A percentile compares a stretch with the other conserved stretches of the same genome.
Conservation (phyloP, 176 grass and related monocot species). For the Typha latifolia region DNA sequence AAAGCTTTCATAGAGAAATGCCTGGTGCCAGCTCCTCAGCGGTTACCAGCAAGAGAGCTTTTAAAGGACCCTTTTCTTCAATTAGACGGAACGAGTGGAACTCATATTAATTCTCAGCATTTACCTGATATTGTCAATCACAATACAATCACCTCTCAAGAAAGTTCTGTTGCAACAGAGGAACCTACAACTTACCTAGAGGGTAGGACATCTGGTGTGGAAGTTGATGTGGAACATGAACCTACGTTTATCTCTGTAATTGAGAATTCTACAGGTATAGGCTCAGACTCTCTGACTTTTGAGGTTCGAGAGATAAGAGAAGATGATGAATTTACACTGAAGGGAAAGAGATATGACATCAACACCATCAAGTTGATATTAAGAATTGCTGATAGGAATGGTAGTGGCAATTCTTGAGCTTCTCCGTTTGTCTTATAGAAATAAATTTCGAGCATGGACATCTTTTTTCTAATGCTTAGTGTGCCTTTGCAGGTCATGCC, state of each 20-base stretch:
- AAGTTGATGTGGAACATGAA: not conserved
- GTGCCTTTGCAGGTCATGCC: slow-evolving; percentile 16
- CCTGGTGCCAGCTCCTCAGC: slow-evolving; percentile 28
- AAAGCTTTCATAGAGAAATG: slow-evolving; percentile 45
- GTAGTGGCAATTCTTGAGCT: slow-evolving; percentile 12
- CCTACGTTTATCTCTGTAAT: slow-evolving; percentile 26
- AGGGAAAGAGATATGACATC: slow-evolving; percentile 11
- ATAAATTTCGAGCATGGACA: not conserved
- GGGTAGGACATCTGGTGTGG: not conserved
- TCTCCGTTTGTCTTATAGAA: not conserved
- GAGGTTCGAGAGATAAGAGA: slow-evolving; percentile 12
- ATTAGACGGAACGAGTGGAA: slow-evolving; percentile 8
- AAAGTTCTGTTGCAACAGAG: not conserved
- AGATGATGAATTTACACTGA: slow-evolving; percentile 20
- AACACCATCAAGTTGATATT: slow-evolving; percentile 14
- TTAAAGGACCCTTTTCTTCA: slow-evolving; percentile 36
- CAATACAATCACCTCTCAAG: not conserved
- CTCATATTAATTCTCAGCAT: not conserved
- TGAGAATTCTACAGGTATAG: slow-evolving; percentile 15
- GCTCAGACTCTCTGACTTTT: slow-evolving; percentile 6
- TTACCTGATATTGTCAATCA: not conserved
- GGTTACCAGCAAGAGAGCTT: slow-evolving; percentile 25
- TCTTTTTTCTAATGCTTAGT: slow-evolving; percentile 1
- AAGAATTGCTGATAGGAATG: slow-evolving; percentile 32
- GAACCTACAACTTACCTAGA: not conserved